Percentiles rank a stretch among this genome's conserved stretches.
Conservation (phyloP, 371 early-diverging fungal species). For the Mortierella sp. region DNA sequence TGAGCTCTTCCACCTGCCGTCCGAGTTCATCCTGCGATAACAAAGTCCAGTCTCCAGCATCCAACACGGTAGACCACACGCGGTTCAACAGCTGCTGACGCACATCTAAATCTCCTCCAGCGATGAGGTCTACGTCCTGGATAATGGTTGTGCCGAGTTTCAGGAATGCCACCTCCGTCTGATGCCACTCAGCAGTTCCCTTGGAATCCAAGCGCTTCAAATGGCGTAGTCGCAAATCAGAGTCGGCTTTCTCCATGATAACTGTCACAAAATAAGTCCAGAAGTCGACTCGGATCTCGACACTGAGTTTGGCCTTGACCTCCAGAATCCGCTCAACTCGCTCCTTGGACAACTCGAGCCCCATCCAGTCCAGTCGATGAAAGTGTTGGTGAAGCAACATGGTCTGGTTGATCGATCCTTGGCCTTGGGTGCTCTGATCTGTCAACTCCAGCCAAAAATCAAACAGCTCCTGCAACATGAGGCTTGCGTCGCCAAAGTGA, state of each 20-base stretch:
- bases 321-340: conserved; percentile 28
- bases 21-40: conserved; percentile 22
- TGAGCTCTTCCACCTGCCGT: conserved; percentile 23
- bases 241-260: conserved; percentile 44
- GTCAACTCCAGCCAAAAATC: conserved; percentile 37
- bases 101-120: conserved; percentile 30
- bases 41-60: conserved; percentile 32
- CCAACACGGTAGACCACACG: conserved; percentile 34
- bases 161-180: conserved; percentile 34
- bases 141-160: conserved; percentile 30
- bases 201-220: neutral
- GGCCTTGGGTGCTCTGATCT: conserved; percentile 15
- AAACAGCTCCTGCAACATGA: conserved; percentile 32
- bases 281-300: conserved; percentile 36
- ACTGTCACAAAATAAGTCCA: conserved; percentile 49
- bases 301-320: conserved; percentile 17
- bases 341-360: conserved; percentile 30
- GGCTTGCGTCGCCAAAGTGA: conserved; percentile 24
- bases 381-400: conserved; percentile 56
- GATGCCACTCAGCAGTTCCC: conserved; percentile 32
- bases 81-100: conserved; percentile 33
- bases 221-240: conserved; percentile 25
- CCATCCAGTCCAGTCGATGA: conserved; percentile 48
- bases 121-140: conserved; percentile 32
- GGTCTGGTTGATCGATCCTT: conserved; percentile 41